phyloP scores from a whole-genome alignment of 768 basidiomycete genomes.

The Rhodocollybia butyracea region DNA sequence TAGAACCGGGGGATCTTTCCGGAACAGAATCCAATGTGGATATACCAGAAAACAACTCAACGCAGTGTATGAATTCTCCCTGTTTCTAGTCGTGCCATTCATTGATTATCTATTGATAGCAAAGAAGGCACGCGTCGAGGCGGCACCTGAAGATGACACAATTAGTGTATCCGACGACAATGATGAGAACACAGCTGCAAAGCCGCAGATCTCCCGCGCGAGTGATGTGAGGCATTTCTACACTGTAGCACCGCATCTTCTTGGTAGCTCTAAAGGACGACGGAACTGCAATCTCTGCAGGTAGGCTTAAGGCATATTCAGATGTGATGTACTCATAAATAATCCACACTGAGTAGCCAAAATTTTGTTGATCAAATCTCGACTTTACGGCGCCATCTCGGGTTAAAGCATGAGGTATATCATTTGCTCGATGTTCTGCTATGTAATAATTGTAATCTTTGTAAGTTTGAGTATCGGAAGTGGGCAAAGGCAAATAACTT shows the following conservation, averaged over 20 bases:
- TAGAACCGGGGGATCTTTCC: too few relatives aligned
- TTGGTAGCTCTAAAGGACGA: not conserved
- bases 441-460: not conserved
- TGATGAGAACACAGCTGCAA: too few relatives aligned
- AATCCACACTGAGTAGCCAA: not conserved
- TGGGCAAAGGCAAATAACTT: constrained; percentile 25
- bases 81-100: too few relatives aligned
- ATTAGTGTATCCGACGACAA: too few relatives aligned
- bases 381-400: not conserved
- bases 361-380: not conserved
- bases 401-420: not conserved
- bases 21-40: too few relatives aligned
- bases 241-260: not conserved
- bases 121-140: too few relatives aligned
- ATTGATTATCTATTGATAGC: too few relatives aligned
- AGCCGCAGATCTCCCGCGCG: too few relatives aligned
- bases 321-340: not conserved
- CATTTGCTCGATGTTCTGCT: not conserved
- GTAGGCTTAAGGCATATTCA: not conserved
- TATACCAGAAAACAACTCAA: too few relatives aligned
- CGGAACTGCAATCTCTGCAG: not conserved
- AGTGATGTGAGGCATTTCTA: not conserved
- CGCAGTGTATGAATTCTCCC: too few relatives aligned
- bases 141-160: too few relatives aligned
- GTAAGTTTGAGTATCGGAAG: constrained; percentile 19